These are phyloP conservation scores for Colletotrichum godetiae DNA, from an alignment of 2,329 filamentous ascomycete genomes.

Conservation along the genomic window DNA sequence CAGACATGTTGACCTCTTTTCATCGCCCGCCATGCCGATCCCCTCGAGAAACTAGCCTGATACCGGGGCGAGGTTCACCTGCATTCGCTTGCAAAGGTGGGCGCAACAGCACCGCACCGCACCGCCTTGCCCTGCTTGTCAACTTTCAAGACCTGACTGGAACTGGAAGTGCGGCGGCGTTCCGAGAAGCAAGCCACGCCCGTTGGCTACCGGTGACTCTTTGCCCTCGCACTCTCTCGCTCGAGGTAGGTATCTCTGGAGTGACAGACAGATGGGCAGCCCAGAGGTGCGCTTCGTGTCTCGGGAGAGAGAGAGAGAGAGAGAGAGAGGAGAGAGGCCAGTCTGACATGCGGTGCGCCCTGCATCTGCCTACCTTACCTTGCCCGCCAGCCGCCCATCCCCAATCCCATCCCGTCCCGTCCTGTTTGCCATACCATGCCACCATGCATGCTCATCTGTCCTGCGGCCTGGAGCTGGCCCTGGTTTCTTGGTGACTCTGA, in stretches of 20 bases:
- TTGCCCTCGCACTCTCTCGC: too few species aligned
- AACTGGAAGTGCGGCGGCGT: neutral
- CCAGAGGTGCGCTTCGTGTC: neutral
- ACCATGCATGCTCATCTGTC: neutral
- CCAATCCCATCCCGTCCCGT: neutral
- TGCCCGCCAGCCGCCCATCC: neutral
- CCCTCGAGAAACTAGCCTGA: constrained; percentile 17
- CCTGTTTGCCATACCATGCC: neutral
- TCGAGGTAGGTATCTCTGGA: neutral
- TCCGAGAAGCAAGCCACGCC: neutral
- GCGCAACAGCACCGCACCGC: neutral
- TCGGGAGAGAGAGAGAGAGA: constrained; percentile 6
- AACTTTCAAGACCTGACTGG: neutral
- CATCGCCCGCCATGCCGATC: constrained; percentile 13
- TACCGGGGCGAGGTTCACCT: constrained; percentile 10
- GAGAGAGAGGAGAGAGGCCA: neutral
- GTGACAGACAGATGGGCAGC: neutral
- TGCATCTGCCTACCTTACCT: constrained; percentile 27
- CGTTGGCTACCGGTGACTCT: neutral
- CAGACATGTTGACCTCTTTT: neutral
- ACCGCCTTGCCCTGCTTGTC: neutral
- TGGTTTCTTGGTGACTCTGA: constrained; percentile 9
- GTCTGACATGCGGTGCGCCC: constrained; percentile 24
- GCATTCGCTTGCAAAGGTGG: neutral
- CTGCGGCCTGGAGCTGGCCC: constrained; percentile 21